phyloP scores from a whole-genome alignment of 371 early-diverging fungal species.

The Syncephalastrum racemosum region DNA sequence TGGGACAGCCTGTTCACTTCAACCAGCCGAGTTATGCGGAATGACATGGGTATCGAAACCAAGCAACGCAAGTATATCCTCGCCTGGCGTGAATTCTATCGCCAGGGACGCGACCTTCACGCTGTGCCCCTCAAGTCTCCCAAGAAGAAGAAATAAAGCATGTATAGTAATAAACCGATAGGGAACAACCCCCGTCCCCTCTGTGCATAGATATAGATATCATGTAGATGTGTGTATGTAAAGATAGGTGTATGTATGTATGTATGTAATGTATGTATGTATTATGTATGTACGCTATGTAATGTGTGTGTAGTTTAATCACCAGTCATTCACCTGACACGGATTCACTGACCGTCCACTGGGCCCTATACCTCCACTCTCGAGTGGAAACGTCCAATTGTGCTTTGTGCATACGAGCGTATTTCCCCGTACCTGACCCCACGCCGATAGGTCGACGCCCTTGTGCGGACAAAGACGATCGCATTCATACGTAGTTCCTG shows the following conservation, averaged over 20 bases:
- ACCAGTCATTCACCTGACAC: conserved; percentile 69
- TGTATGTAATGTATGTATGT: too few species aligned
- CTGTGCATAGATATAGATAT: too few species aligned
- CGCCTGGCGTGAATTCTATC: conserved; percentile 22
- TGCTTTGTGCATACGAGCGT: conserved; percentile 65
- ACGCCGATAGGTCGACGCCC: conserved; percentile 61
- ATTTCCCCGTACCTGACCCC: conserved; percentile 63
- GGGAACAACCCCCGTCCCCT: too few species aligned
- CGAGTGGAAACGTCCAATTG: conserved; percentile 62
- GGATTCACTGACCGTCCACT: conserved; percentile 57
- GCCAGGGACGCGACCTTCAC: conserved; percentile 12
- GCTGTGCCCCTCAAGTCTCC: conserved; percentile 8
- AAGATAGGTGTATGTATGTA: too few species aligned
- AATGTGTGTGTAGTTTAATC: not conserved
- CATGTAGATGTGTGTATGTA: too few species aligned
- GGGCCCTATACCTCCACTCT: conserved; percentile 41
- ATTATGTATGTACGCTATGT: too few species aligned
- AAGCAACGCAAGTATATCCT: conserved; percentile 26
- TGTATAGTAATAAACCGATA: too few species aligned
- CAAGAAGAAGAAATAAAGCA: conserved; percentile 20
- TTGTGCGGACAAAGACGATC: conserved; percentile 73
- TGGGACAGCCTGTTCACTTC: conserved; percentile 67
- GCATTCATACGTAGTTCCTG: conserved; percentile 62
- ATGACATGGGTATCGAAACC: conserved; percentile 31
- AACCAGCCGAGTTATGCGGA: conserved; percentile 47